These are phyloP conservation scores for Dichotomopilus funicola DNA, from an alignment of 2,329 filamentous ascomycete species.

Conservation along the genomic window DNA sequence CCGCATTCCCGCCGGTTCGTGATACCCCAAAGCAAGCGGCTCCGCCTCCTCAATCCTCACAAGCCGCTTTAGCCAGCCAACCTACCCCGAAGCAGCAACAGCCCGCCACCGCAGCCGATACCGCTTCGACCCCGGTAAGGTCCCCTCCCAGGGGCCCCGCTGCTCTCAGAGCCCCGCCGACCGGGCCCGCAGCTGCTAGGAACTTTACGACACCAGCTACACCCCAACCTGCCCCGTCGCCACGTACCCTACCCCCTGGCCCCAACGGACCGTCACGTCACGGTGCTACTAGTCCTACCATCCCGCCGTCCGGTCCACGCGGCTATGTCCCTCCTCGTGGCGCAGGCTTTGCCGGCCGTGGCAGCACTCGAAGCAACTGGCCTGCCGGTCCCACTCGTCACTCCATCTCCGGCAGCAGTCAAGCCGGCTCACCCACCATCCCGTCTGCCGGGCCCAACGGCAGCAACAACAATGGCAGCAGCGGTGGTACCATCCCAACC, in stretches of 20 bases:
- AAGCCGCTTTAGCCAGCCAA: slow-evolving; percentile 4
- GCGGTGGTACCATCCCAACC: slow-evolving; percentile 36
- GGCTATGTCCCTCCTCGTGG: slow-evolving; percentile 46
- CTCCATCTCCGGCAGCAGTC: slow-evolving; percentile 17
- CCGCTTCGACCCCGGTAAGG: slow-evolving; percentile 28
- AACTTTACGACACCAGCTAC: slow-evolving; percentile 33
- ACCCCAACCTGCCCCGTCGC: slow-evolving; percentile 20
- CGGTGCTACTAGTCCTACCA: slow-evolving; percentile 40
- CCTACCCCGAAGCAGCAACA: slow-evolving; percentile 13
- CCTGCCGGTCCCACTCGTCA: slow-evolving; percentile 25
- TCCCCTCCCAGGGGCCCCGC: slow-evolving; percentile 52
- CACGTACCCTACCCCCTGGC: slow-evolving; percentile 31
- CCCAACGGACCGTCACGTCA: slow-evolving; percentile 30
- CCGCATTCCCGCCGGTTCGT: slow-evolving; percentile 7
- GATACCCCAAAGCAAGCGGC: slow-evolving; percentile 13
- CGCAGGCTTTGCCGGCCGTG: slow-evolving; percentile 37
- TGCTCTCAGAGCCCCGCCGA: slow-evolving; percentile 45
- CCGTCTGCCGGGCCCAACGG: slow-evolving; percentile 32
- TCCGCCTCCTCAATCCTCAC: slow-evolving; percentile 10
- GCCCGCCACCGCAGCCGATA: slow-evolving; percentile 19
- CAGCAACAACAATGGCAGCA: background rate
- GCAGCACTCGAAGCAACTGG: slow-evolving; percentile 41
- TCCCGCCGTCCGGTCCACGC: slow-evolving; percentile 48
- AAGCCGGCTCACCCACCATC: slow-evolving; percentile 20
- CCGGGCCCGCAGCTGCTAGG: slow-evolving; percentile 35